A percentile compares a stretch with the other conserved stretches of the same genome.
These are phyloP conservation scores for Penicillium crystallinum DNA, from an alignment of 495 filamentous ascomycete genomes.

Conservation along the genomic window DNA sequence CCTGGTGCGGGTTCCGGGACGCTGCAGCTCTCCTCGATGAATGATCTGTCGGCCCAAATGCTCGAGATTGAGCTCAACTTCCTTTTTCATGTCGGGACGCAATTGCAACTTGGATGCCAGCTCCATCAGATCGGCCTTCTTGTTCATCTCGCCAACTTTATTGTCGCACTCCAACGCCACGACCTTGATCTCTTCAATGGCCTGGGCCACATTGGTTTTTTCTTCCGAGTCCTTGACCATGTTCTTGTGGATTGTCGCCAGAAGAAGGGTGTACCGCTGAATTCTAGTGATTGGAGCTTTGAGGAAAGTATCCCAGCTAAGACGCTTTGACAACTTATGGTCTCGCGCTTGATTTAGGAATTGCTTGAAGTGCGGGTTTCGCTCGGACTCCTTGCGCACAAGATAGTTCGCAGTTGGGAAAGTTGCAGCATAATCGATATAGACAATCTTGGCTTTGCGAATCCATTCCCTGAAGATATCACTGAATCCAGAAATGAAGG, in stretches of 20 bases:
- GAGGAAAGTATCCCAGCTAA: constrained; percentile 92
- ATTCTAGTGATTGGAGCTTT: constrained; percentile 90
- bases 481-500: constrained; percentile 89
- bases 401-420: constrained; percentile 81
- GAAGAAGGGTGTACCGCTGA: constrained; percentile 81
- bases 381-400: constrained; percentile 76
- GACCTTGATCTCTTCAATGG: constrained; percentile 90
- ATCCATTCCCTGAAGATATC: constrained; percentile 99
- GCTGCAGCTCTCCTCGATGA: constrained; percentile 82
- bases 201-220: constrained; percentile 75
- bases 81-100: constrained; percentile 75
- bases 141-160: constrained; percentile 89
- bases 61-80: constrained; percentile 81
- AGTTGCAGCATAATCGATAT: constrained; percentile 85
- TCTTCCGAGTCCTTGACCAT: constrained; percentile 83
- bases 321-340: constrained; percentile 74
- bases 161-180: constrained; percentile 91
- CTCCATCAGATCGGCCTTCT: constrained; percentile 85
- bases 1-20: constrained; percentile 71
- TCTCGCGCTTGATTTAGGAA: constrained; percentile 77
- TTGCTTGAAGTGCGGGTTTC: constrained; percentile 79
- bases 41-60: constrained; percentile 89
- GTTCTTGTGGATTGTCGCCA: constrained; percentile 78
- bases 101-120: constrained; percentile 76
- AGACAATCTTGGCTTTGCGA: constrained; percentile 80